These are phyloP conservation scores for Chalciporus sphaerocephalus DNA, from an alignment of 768 basidiomycete species.

Conservation along the genomic window DNA sequence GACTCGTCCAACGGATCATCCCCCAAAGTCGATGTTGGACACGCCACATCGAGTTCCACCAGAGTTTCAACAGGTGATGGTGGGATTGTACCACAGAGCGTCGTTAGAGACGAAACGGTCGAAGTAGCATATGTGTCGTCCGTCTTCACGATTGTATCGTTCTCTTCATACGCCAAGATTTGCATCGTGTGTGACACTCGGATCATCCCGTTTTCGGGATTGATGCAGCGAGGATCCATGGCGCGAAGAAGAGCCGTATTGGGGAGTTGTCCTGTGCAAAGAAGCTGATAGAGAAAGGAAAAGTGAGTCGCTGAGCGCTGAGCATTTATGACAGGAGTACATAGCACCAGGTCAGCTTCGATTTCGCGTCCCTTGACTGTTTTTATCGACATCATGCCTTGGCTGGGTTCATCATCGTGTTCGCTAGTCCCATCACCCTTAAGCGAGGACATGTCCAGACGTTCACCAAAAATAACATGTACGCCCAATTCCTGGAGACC, in stretches of 20 bases:
- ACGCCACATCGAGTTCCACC: not conserved
- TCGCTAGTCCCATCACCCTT: conserved; percentile 1
- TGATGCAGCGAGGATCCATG: conserved; percentile 41
- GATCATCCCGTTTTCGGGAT: conserved; percentile 36
- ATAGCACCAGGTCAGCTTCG: conserved; percentile 49
- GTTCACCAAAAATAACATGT: conserved; percentile 49
- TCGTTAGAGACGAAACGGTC: conserved; percentile 1
- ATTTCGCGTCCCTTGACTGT: conserved; percentile 50
- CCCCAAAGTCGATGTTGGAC: not conserved
- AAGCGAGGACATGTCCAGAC: conserved; percentile 43
- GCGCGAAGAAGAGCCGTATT: conserved; percentile 46
- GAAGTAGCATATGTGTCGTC: not conserved
- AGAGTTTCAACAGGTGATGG: conserved; percentile 13
- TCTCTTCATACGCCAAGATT: conserved; percentile 25
- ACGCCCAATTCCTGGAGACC: conserved; percentile 43
- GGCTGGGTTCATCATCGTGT: not conserved
- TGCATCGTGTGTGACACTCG: conserved; percentile 52
- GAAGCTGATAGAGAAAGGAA: conserved; percentile 37
- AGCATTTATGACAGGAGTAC: conserved; percentile 8
- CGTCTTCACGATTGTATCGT: not conserved
- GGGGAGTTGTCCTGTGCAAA: conserved; percentile 59
- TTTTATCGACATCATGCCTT: conserved; percentile 32
- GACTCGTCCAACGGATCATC: not conserved
- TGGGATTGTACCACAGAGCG: conserved; percentile 4
- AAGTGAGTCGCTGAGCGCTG: not conserved